Conservation (phyloP, 257 asterid genomes). For the Salvia miltiorrhiza region DNA sequence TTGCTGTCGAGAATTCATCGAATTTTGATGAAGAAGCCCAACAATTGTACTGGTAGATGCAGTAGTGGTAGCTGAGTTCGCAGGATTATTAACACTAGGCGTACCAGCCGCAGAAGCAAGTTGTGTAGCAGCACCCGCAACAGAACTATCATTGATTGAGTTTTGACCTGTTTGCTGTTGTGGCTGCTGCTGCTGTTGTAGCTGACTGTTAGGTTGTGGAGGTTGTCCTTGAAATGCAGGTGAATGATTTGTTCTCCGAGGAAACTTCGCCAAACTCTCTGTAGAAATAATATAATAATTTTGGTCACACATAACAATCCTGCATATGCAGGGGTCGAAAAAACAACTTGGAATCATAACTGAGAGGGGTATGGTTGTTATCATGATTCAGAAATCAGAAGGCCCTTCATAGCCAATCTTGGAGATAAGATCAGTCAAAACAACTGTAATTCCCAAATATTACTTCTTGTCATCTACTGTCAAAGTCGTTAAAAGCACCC, state of each 20-base stretch:
- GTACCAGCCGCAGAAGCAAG: conserved; percentile 50
- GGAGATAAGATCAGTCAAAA: no score
- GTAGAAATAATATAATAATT: conserved; percentile 33
- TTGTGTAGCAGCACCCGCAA: conserved; percentile 46
- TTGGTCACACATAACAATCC: no score
- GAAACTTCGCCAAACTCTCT: conserved; percentile 95
- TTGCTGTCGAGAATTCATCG: conserved; percentile 81
- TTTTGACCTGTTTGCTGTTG: conserved; percentile 43
- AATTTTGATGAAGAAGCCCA: conserved; percentile 77
- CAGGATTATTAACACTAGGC: conserved; percentile 39
- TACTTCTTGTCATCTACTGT: no score
- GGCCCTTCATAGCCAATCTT: no score
- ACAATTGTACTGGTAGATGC: conserved; percentile 51
- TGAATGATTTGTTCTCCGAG: conserved; percentile 64
- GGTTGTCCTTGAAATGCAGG: conserved; percentile 55
- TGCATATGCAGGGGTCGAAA: neutral
- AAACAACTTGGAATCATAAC: neutral
- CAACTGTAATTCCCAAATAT: no score
- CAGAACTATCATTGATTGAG: conserved; percentile 49
- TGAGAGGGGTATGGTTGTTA: no score
- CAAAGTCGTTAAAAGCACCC: no score
- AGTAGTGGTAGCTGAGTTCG: conserved; percentile 44
- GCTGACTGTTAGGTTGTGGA: conserved; percentile 60
- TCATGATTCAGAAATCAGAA: no score
- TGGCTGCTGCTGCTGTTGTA: conserved; percentile 57